A percentile compares a stretch with the other conserved stretches of the same genome.
Evolutionary conservation across 768 basidiomycete species (phyloP).

Genomic region (Mycena crocata): DNA sequence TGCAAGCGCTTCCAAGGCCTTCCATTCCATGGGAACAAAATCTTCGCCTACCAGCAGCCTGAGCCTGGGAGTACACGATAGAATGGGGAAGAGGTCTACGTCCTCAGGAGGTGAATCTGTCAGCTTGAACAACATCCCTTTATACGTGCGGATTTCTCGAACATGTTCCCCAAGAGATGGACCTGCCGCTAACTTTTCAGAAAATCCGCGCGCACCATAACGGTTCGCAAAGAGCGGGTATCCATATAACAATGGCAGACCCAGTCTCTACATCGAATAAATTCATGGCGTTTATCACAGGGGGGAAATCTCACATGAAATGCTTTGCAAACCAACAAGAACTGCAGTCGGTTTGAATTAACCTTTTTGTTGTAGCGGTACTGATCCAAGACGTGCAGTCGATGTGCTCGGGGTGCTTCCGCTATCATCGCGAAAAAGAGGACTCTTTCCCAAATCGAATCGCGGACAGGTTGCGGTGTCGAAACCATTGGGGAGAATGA

Average conservation of each 20-base stretch:
- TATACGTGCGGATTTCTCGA: background rate
- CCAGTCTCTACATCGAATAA: background rate
- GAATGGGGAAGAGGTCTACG: background rate
- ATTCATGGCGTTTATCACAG: background rate
- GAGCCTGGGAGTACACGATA: background rate
- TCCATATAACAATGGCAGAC: background rate
- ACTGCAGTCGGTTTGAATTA: background rate
- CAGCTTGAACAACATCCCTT: background rate
- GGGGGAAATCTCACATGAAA: background rate
- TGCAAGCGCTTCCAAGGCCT: background rate
- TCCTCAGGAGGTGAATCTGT: background rate
- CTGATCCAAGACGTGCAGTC: background rate
- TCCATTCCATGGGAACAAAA: background rate
- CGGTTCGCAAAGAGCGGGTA: background rate
- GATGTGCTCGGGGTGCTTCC: background rate
- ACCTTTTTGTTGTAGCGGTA: background rate
- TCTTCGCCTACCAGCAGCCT: background rate
- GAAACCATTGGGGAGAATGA: background rate
- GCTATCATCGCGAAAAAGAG: slow-evolving; percentile 15
- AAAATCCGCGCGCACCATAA: background rate
- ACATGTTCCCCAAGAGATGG: background rate
- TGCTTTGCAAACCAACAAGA: background rate
- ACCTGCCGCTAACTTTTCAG: background rate
- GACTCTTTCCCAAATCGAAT: background rate
- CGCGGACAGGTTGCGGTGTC: background rate